A percentile compares a stretch with the other conserved stretches of the same genome.
Evolutionary conservation across 2,329 filamentous ascomycete species (phyloP).

Genomic region (Chrysoporthe austroafricana): DNA sequence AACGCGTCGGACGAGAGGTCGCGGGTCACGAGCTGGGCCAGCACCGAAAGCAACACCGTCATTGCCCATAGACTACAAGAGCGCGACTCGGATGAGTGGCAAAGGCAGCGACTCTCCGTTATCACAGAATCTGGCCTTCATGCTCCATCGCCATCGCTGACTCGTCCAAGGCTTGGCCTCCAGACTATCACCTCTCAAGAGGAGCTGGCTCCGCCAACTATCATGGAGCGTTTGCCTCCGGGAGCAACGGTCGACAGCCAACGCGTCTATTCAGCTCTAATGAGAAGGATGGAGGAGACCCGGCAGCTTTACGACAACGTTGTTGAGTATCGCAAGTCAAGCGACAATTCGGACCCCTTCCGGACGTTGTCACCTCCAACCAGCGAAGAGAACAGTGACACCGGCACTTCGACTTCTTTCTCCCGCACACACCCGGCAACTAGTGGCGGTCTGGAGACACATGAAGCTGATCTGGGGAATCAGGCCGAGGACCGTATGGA

Average conservation of each 20-base stretch:
- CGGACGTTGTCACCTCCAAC: constrained; percentile 23
- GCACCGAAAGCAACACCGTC: constrained; percentile 62
- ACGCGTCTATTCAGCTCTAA: constrained; percentile 66
- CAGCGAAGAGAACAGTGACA: constrained; percentile 16
- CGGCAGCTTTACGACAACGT: constrained; percentile 33
- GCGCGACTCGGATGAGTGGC: constrained; percentile 45
- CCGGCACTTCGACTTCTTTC: neutral
- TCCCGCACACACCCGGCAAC: neutral
- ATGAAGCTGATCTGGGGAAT: neutral
- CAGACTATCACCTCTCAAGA: constrained; percentile 34
- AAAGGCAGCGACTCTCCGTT: constrained; percentile 63
- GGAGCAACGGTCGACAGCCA: constrained; percentile 54
- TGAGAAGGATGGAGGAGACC: constrained; percentile 55
- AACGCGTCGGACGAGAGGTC: constrained; percentile 57
- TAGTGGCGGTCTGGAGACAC: neutral
- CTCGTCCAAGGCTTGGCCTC: constrained; percentile 34
- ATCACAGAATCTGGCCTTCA: constrained; percentile 62
- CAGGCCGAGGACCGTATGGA: neutral
- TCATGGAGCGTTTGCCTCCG: constrained; percentile 26
- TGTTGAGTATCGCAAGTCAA: constrained; percentile 32
- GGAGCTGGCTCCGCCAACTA: constrained; percentile 14
- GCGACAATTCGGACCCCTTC: constrained; percentile 27
- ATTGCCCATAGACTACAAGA: constrained; percentile 47
- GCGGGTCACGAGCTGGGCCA: constrained; percentile 74
- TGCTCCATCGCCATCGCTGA: constrained; percentile 44